Evolutionary conservation across 2,329 filamentous ascomycete species (phyloP).

Genomic region (Karstenula rhodostoma): DNA sequence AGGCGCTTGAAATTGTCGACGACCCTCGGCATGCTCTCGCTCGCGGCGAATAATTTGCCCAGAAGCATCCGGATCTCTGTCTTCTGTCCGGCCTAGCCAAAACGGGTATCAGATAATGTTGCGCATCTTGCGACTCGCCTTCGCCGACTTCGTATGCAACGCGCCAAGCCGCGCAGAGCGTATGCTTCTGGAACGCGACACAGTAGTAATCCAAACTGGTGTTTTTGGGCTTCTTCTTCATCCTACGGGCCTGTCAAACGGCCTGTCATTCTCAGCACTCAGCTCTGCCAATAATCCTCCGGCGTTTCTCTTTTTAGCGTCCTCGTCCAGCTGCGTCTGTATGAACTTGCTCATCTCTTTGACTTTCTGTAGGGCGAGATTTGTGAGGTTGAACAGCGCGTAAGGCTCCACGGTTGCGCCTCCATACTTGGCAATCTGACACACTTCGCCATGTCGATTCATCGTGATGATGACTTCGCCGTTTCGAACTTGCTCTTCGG

Average conservation of each 20-base stretch:
- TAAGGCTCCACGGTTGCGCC: conserved; percentile 83
- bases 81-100: conserved; percentile 11
- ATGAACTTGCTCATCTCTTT: conserved; percentile 81
- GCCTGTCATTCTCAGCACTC: conserved; percentile 83
- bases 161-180: conserved; percentile 6
- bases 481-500: conserved; percentile 79
- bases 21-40: conserved; percentile 1
- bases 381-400: conserved; percentile 77
- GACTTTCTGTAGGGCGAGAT: conserved; percentile 77
- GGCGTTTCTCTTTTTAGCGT: conserved; percentile 78
- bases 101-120: conserved; percentile 8
- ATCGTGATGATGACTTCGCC: conserved; percentile 82
- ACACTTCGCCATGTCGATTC: conserved; percentile 89
- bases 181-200: conserved; percentile 2
- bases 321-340: conserved; percentile 76
- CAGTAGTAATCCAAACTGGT: neutral
- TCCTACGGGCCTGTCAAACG: conserved; percentile 48
- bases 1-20: neutral
- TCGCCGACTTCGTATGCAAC: neutral
- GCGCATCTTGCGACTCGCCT: neutral
- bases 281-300: conserved; percentile 82
- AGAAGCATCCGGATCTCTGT: conserved; percentile 7
- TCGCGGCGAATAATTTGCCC: neutral
- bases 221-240: conserved; percentile 11
- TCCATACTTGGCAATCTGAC: conserved; percentile 89